Percentiles rank a stretch among this genome's conserved stretches.
phyloP scores from a whole-genome alignment of 495 filamentous ascomycete genomes.

The Lophiostoma macrostomum region DNA sequence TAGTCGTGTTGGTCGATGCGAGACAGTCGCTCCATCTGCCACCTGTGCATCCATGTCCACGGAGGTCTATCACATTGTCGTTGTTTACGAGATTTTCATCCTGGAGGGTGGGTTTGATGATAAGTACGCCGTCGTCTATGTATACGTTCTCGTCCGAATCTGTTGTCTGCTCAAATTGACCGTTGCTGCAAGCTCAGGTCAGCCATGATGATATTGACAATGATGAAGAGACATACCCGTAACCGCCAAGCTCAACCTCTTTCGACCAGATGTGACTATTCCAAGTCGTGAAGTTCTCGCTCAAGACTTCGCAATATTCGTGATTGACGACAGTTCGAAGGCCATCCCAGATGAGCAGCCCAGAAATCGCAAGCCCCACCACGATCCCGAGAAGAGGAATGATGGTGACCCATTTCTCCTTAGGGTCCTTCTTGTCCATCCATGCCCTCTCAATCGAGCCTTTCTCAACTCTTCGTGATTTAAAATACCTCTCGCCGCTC shows the following conservation, averaged over 20 bases:
- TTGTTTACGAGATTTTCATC: conserved; percentile 59
- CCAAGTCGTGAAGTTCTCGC: conserved; percentile 65
- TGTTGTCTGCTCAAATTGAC: conserved; percentile 76
- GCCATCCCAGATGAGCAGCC: conserved; percentile 69
- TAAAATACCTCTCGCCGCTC: conserved; percentile 59
- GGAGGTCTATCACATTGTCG: conserved; percentile 63
- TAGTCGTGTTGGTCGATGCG: conserved; percentile 62
- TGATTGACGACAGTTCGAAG: conserved; percentile 65
- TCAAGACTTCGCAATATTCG: conserved; percentile 69
- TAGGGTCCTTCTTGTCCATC: conserved; percentile 64
- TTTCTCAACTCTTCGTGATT: conserved; percentile 68
- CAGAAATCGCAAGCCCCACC: conserved; percentile 63
- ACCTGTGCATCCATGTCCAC: conserved; percentile 64
- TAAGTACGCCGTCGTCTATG: conserved; percentile 62
- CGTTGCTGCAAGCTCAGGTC: conserved; percentile 58
- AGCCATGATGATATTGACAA: conserved; percentile 3
- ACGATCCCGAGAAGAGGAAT: conserved; percentile 67
- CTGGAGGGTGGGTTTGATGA: conserved; percentile 76
- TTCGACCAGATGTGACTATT: conserved; percentile 66
- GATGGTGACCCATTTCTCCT: conserved; percentile 82
- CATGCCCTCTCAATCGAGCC: conserved; percentile 69
- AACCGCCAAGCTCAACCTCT: conserved; percentile 78
- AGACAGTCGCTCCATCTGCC: conserved; percentile 55
- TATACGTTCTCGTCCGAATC: conserved; percentile 66
- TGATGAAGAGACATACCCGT: conserved; percentile 57